Percentiles rank a stretch among this genome's conserved stretches.
These are phyloP conservation scores for Cucurbita ficifolia DNA, from an alignment of 306 rosid genomes.

Conservation along the genomic window DNA sequence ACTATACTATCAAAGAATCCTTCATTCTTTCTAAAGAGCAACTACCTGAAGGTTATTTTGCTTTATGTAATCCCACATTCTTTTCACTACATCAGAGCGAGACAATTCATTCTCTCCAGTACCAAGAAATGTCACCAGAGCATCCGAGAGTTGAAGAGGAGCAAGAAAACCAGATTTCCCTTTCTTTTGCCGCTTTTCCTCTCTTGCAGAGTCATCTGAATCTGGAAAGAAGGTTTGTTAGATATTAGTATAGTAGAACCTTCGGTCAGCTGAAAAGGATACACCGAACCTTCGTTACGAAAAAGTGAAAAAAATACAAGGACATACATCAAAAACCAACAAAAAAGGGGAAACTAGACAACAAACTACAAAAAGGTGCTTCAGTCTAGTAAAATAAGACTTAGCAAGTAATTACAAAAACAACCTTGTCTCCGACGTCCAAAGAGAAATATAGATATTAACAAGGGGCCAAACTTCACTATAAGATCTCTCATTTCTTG, in stretches of 20 bases:
- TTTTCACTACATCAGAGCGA: slow-evolving; percentile 43
- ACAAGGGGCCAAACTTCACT: too few relatives aligned
- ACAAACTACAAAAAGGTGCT: too few relatives aligned
- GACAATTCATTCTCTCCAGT: slow-evolving; percentile 56
- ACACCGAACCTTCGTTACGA: too few relatives aligned
- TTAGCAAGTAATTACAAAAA: too few relatives aligned
- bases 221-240: background rate
- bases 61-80: slow-evolving; percentile 73
- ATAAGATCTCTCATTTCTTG: too few relatives aligned
- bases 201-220: slow-evolving; percentile 30
- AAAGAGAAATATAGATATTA: too few relatives aligned
- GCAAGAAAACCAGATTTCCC: slow-evolving; percentile 62
- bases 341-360: too few relatives aligned
- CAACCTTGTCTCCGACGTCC: too few relatives aligned
- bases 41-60: slow-evolving; percentile 63
- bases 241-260: background rate
- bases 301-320: too few relatives aligned
- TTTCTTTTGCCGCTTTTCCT: slow-evolving; percentile 54
- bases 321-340: too few relatives aligned
- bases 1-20: slow-evolving; percentile 4
- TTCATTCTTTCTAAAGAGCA: background rate
- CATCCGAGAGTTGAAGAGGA: slow-evolving; percentile 61
- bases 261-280: background rate
- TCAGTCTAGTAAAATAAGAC: too few relatives aligned
- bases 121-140: slow-evolving; percentile 55